Conservation (phyloP, 495 filamentous ascomycete genomes). For the Aspergillus wentii region DNA sequence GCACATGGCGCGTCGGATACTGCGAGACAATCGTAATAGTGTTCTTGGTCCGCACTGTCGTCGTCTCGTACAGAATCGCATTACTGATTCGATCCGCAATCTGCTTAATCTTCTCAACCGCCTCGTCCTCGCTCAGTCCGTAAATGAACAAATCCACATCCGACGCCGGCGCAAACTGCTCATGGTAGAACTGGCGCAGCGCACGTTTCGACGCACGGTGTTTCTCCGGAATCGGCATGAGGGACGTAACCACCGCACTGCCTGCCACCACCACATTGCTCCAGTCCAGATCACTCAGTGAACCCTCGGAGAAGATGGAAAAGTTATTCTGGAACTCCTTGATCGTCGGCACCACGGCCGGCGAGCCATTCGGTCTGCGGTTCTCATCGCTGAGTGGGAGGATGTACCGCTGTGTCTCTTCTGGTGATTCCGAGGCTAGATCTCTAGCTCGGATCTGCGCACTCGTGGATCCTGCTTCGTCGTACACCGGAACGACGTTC, state of each 20-base stretch:
- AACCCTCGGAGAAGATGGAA: conserved; percentile 67
- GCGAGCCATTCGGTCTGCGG: conserved; percentile 54
- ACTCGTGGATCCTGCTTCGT: conserved; percentile 43
- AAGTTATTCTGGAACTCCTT: conserved; percentile 74
- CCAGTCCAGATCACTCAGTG: conserved; percentile 64
- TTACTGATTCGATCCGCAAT: conserved; percentile 68
- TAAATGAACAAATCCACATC: conserved; percentile 85
- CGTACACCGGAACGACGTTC: conserved; percentile 70
- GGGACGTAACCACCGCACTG: conserved; percentile 67
- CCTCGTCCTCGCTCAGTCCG: conserved; percentile 65
- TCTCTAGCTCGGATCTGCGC: conserved; percentile 61
- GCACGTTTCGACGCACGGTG: conserved; percentile 58
- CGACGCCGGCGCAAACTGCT: conserved; percentile 71
- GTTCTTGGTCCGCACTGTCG: conserved; percentile 74
- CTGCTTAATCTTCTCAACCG: conserved; percentile 73
- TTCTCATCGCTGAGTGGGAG: conserved; percentile 57
- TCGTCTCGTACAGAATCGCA: conserved; percentile 69
- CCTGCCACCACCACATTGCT: conserved; percentile 73
- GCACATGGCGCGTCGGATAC: conserved; percentile 74
- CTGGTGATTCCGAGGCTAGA: conserved; percentile 50
- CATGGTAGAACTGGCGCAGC: conserved; percentile 68
- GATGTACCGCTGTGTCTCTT: conserved; percentile 62
- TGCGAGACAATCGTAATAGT: conserved; percentile 78
- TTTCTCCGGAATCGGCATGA: conserved; percentile 65
- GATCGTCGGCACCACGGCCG: conserved; percentile 58